Evolutionary conservation across 257 asterid genomes (phyloP), one percentile per base, ranked within the genome.

Genomic region (Haberlea rhodopensis): DNA sequence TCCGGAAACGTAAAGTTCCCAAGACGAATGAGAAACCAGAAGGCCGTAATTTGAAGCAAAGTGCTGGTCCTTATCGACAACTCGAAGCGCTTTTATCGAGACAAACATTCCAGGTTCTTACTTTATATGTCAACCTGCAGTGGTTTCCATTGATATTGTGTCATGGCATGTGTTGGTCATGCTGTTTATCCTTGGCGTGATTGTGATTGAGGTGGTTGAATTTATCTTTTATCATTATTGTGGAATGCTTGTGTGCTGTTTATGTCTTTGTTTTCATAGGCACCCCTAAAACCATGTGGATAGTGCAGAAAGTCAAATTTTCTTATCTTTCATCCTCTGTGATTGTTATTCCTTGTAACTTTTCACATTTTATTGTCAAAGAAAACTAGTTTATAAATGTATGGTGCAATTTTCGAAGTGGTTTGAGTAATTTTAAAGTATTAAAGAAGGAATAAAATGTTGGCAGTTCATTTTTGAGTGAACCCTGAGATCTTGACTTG

Each of bases 71-170:
- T 8, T 23, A 40, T 11, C 22, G 13, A 67, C 64, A 34, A 64
- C 60, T 74, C 11, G 82, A 73, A 40, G 73, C 63, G 29, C 65
- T 58, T 26, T 65, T 85, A 65, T 69, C 78, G 52, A 60, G 46
- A 40, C 89, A 71, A 63, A 77, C 66, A 60, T 85, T 85, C 77
- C 84, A 85, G 85, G 92, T 83, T 71, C 25, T 63, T 64, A 63
- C 43, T 37, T 40, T 53, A 45, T 53, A 26, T 23, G 25, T 28
- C 37, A 27, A n/a, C 22, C 53, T 52, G 11, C 53, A 43, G 53
- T 15, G 5, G 25, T 37, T 29, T 53, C 29, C 53, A 24, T 29
- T 28, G 62, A 63, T 32, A 8, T 63, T 45, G 49, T 64, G 53
- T 51, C 63, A 26, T 59, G 48, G 34, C 28, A 3, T 27, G 53